Percentiles rank a stretch among this genome's conserved stretches.
These are phyloP conservation scores for Aspergillus costaricaensis DNA, from an alignment of 2,329 filamentous ascomycete species.

Conservation along the genomic window DNA sequence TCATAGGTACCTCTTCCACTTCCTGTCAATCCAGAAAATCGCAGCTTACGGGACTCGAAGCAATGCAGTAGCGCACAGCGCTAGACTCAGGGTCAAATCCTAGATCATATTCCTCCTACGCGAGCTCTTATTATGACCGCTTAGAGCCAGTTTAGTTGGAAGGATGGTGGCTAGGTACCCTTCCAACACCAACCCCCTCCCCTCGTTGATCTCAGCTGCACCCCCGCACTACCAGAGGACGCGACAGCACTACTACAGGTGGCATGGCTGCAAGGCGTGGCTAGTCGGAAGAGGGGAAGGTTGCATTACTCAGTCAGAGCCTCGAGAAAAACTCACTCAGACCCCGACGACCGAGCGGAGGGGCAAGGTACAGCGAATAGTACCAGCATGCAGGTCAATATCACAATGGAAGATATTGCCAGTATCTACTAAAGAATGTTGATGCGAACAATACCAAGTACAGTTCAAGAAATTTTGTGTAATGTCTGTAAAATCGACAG, in stretches of 20 bases:
- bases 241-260: slow-evolving; percentile 4
- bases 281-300: not conserved
- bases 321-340: not conserved
- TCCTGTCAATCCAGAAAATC: no score
- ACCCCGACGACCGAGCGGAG: not conserved
- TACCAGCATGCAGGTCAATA: not conserved
- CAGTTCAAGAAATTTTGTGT: not conserved
- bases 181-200: not conserved
- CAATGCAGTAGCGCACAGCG: no score
- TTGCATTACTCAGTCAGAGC: not conserved
- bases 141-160: not conserved
- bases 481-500: not conserved
- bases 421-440: no score
- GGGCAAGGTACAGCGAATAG: not conserved
- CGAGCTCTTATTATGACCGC: not conserved
- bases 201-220: slow-evolving; percentile 3
- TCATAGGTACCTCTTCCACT: not conserved
- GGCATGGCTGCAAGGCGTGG: slow-evolving; percentile 3
- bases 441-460: not conserved
- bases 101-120: not conserved
- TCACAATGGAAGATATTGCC: no score
- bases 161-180: not conserved
- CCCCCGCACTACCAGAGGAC: slow-evolving; percentile 12
- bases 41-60: no score
- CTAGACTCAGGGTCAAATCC: not conserved